Evolutionary conservation across 1,139 yeast species (phyloP), one percentile per base, ranked within the genome.

Genomic region (Hyphopichia khmerensis): DNA sequence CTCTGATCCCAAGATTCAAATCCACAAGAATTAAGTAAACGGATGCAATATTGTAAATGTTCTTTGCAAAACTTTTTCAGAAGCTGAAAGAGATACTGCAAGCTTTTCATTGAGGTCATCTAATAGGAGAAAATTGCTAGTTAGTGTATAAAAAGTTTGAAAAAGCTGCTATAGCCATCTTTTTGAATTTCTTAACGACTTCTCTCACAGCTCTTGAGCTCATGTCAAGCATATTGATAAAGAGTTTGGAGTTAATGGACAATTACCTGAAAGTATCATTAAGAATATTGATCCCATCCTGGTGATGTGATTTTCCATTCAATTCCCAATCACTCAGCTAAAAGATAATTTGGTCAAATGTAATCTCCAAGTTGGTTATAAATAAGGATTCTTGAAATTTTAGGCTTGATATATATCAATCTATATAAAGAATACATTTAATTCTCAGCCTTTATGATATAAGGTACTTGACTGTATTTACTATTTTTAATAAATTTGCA

Each of bases 311-410:
- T 78, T 42, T 82, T 79, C 56, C 69, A 70, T 43, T 44, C 58
- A 45, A 50, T 26, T 48, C 57, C 1, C 41, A 47, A 3, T 45
- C 64, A 6, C 23, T 48, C 44, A 13, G 42, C 48, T 26, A 77
- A 77, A 51, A 53, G 62, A 11, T 72, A 70, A 38, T 77, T 7
- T 81, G 83, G 75, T 64, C 80, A 73, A 75, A 51, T 69, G 74
- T 48, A 79, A 80, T 51, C 72, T 76, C 19, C 59, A 62, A 34
- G 67, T 72, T n/a, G 78, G 80, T 2, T 84, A 84, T 57, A 82
- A 79, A 51, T 91, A 84, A 55, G 91, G 0, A 69, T 79, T 47
- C 91, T 84, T 59, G 91, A 84, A 55, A 66, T 84, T 13, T 65
- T 82, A 48, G 90, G 88, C 1, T 56, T 82, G 44, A 65, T 84